These are phyloP conservation scores for Kwoniella bestiolae DNA, from an alignment of 768 basidiomycete genomes.

Conservation along the genomic window DNA sequence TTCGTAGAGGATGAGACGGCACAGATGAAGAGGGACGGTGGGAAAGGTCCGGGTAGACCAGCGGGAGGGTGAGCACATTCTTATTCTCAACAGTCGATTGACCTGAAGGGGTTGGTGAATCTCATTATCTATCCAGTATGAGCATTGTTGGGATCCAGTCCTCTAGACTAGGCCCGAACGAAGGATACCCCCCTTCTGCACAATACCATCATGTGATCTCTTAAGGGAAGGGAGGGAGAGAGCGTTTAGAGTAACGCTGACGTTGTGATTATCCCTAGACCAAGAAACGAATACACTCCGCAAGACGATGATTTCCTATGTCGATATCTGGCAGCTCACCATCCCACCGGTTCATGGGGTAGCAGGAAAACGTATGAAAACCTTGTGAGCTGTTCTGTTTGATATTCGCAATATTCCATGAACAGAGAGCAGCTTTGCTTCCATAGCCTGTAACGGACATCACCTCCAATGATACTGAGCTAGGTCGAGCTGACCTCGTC, in stretches of 20 bases:
- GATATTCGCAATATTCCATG: too few relatives aligned
- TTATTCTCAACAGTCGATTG: too few relatives aligned
- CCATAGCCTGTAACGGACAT: not conserved
- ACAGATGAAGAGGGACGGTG: not conserved
- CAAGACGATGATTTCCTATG: slow-evolving; percentile 49
- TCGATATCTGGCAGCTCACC: slow-evolving; percentile 40
- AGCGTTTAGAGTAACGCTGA: slow-evolving; percentile 1
- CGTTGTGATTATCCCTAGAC: slow-evolving; percentile 11
- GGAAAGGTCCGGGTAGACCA: slow-evolving; percentile 45
- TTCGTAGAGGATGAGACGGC: slow-evolving; percentile 38
- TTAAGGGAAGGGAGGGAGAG: too few relatives aligned
- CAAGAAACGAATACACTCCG: slow-evolving; percentile 39
- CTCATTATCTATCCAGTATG: too few relatives aligned
- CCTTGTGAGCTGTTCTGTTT: slow-evolving; percentile 38
- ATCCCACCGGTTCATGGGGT: slow-evolving; percentile 41
- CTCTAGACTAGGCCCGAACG: too few relatives aligned
- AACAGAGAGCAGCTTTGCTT: too few relatives aligned
- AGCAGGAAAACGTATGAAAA: slow-evolving; percentile 41
- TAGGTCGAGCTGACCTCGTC: too few relatives aligned
- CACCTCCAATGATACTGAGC: not conserved
- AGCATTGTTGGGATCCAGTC: too few relatives aligned
- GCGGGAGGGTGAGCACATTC: slow-evolving; percentile 48
- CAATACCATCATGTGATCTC: too few relatives aligned
- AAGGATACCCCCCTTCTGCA: too few relatives aligned
- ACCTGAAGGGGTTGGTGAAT: too few relatives aligned